Base-by-base conservation (phyloP, 164 flowering plant genomes). In the Kingdonia uniflora region DNA sequence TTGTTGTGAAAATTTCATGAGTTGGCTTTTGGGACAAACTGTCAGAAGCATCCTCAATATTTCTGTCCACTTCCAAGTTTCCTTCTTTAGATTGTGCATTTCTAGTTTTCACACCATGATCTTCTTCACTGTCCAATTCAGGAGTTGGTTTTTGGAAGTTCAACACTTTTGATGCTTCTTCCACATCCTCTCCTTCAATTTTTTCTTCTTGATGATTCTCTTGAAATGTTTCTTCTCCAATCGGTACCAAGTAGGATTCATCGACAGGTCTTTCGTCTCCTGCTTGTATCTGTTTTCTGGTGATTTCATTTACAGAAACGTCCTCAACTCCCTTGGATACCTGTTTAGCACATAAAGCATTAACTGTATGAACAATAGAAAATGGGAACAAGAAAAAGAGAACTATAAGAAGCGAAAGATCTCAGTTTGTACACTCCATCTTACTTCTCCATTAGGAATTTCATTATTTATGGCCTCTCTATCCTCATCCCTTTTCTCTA, bases 361-460 rank as follows among this genome's bases (percentile, higher is more conserved):
- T 8, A 29, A 29, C 8, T 29, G 4, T 29, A 29, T 4, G 8
- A 44, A 17, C 48, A 8, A 14, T 21, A 44, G 21, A 10, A 13
- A 53, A 21, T 20, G 25, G 19, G 13, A 48, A n/a, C 5, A 17
- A 58, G 14, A 24, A 23, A 37, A 57, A 23, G 16, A 19, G 24
- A 25, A n/a, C n/a, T n/a, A n/a, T n/a, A n/a, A n/a, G n/a, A n/a
- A n/a, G 10, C 7, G 2, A 11, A 19, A 23, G 4, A 11, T 10
- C 7, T 26, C 41, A 51, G 23, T 42, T 50, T 24, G 19, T 26
- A 19, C 51, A 50, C 25, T 23, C 22, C 10, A 52, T 21, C 54
- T 60, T 13, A 67, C 70, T 62, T 68, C 62, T 49, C 68, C 68
- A 40, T 20, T 22, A 46, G 20, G 43, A 56, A 22, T 47, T 43